phyloP scores from a whole-genome alignment of 1,284 basidiomycete genomes.

The Malassezia slooffiae region DNA sequence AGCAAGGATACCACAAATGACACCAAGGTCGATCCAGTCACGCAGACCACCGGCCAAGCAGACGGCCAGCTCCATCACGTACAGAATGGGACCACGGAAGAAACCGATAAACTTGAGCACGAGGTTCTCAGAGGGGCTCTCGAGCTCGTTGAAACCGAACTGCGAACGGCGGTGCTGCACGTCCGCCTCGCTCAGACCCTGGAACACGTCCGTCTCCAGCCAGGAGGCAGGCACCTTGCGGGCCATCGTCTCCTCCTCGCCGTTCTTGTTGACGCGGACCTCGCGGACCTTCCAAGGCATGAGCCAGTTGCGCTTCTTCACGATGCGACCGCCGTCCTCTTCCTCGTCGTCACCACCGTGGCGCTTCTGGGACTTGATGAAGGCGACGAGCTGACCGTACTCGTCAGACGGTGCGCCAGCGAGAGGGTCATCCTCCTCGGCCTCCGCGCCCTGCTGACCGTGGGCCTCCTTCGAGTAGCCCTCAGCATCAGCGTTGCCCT shows the following conservation, averaged over 20 bases:
- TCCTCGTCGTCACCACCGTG: constrained; percentile 27
- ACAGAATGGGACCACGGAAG: constrained; percentile 48
- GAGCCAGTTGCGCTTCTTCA: constrained; percentile 40
- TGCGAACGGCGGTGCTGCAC: constrained; percentile 43
- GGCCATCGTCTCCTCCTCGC: constrained; percentile 40
- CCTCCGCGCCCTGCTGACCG: constrained; percentile 16
- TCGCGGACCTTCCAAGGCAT: constrained; percentile 42
- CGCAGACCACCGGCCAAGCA: constrained; percentile 48
- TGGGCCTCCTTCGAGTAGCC: not conserved
- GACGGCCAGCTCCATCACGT: constrained; percentile 49
- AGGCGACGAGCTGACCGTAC: constrained; percentile 39
- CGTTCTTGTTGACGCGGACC: constrained; percentile 46
- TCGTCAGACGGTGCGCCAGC: too few species aligned
- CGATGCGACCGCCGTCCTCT: constrained; percentile 29
- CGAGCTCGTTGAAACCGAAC: constrained; percentile 48
- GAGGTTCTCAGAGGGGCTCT: constrained; percentile 48
- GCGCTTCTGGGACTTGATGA: constrained; percentile 39
- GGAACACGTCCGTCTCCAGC: constrained; percentile 51
- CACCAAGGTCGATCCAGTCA: constrained; percentile 53
- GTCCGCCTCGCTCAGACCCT: constrained; percentile 50
- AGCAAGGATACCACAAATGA: constrained; percentile 48
- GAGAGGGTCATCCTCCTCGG: constrained; percentile 34
- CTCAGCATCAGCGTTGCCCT: not conserved
- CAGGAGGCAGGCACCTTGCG: constrained; percentile 43
- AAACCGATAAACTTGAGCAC: constrained; percentile 50